These are phyloP conservation scores for Knoxia roxburghii DNA, from an alignment of 257 asterid genomes.

Conservation along the genomic window DNA sequence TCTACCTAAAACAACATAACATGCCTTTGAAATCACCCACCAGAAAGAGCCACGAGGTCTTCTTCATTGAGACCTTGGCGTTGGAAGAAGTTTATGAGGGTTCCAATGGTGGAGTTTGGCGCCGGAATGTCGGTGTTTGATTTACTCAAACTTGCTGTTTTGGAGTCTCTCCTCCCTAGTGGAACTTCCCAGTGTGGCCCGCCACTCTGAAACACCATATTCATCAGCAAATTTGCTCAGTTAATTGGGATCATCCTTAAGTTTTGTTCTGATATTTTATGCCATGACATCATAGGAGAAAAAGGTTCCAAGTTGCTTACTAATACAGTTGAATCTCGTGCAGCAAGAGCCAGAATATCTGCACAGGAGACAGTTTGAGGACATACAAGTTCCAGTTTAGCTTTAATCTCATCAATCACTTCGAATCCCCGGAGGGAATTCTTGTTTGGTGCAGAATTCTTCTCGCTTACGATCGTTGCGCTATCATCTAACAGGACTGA, in stretches of 20 bases:
- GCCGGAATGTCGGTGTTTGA: slow-evolving; percentile 59
- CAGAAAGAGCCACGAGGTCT: slow-evolving; percentile 80
- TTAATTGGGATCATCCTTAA: neutral
- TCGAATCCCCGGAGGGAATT: slow-evolving; percentile 64
- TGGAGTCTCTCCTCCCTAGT: slow-evolving; percentile 73
- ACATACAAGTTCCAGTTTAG: slow-evolving; percentile 55
- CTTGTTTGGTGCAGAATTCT: slow-evolving; percentile 63
- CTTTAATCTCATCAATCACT: slow-evolving; percentile 73
- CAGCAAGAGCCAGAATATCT: slow-evolving; percentile 71
- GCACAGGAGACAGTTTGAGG: slow-evolving; percentile 82
- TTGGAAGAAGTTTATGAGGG: slow-evolving; percentile 41
- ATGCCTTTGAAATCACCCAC: slow-evolving; percentile 19
- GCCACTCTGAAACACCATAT: slow-evolving; percentile 51
- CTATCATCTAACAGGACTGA: slow-evolving; percentile 58
- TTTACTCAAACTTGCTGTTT: slow-evolving; percentile 44
- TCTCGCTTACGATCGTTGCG: slow-evolving; percentile 45
- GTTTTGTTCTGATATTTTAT: no score
- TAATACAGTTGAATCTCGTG: slow-evolving; percentile 53
- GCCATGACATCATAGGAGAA: neutral
- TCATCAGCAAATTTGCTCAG: slow-evolving; percentile 3
- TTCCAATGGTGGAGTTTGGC: slow-evolving; percentile 69
- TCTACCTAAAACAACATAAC: neutral
- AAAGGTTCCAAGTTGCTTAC: slow-evolving; percentile 29
- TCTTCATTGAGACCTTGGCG: slow-evolving; percentile 53
- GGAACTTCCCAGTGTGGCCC: slow-evolving; percentile 89